Evolutionary conservation across 2,329 filamentous ascomycete species (phyloP).

Genomic region (Fusarium sulawesiense): DNA sequence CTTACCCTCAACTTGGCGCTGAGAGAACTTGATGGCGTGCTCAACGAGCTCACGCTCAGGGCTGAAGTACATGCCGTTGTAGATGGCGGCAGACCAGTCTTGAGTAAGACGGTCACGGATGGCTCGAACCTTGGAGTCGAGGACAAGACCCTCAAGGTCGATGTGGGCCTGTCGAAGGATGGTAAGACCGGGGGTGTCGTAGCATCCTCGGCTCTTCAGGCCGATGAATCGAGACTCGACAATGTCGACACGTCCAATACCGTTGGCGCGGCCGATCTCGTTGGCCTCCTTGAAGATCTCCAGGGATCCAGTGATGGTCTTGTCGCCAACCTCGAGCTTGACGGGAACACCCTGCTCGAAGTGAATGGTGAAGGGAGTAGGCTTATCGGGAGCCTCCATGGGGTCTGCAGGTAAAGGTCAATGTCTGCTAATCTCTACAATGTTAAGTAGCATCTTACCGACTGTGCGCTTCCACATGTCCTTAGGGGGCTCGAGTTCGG

Average conservation of each 20-base stretch:
- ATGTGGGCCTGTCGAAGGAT: slow-evolving; percentile 46
- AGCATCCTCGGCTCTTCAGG: slow-evolving; percentile 37
- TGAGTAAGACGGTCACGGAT: slow-evolving; percentile 66
- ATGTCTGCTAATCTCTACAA: not conserved
- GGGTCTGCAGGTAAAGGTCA: slow-evolving; percentile 57
- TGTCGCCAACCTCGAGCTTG: slow-evolving; percentile 67
- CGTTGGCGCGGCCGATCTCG: slow-evolving; percentile 57
- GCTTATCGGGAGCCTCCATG: slow-evolving; percentile 69
- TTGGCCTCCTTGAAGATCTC: slow-evolving; percentile 71
- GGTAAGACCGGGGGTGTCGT: slow-evolving; percentile 25
- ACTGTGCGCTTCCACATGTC: slow-evolving; percentile 77
- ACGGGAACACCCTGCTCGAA: slow-evolving; percentile 76
- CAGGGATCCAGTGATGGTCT: slow-evolving; percentile 70
- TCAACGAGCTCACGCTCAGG: slow-evolving; percentile 67
- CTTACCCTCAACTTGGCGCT: slow-evolving; percentile 60
- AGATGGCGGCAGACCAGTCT: slow-evolving; percentile 56
- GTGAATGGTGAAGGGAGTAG: slow-evolving; percentile 72
- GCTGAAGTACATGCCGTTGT: slow-evolving; percentile 60
- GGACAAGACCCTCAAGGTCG: slow-evolving; percentile 65
- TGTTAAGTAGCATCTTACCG: not conserved
- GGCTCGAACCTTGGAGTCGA: slow-evolving; percentile 65
- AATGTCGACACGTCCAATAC: slow-evolving; percentile 40
- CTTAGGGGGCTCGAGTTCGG: slow-evolving; percentile 67
- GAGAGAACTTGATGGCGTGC: slow-evolving; percentile 68
- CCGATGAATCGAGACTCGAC: slow-evolving; percentile 34